These are phyloP conservation scores for Didymella lethalis DNA, from an alignment of 2,329 filamentous ascomycete genomes.

Conservation along the genomic window DNA sequence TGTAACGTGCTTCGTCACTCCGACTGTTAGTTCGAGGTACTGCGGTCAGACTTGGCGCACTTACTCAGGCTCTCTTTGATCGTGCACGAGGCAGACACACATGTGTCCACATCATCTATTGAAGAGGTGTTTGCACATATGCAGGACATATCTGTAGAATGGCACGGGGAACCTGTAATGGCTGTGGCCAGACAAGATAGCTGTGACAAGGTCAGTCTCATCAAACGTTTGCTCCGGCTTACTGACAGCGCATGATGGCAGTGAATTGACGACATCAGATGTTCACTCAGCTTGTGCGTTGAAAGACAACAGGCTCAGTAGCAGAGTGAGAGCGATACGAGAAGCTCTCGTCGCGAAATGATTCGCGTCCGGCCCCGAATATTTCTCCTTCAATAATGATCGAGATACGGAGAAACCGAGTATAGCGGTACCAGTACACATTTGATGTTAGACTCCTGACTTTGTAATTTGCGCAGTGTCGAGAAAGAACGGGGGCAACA, in stretches of 20 bases:
- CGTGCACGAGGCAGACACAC: neutral
- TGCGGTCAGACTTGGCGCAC: neutral
- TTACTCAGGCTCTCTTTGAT: neutral
- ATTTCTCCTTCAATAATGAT: too few relatives aligned
- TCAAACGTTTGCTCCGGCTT: slow-evolving; percentile 2
- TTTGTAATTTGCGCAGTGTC: neutral
- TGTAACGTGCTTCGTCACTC: neutral
- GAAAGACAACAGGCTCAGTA: neutral
- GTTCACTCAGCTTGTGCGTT: neutral
- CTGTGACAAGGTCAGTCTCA: neutral
- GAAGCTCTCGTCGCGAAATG: neutral
- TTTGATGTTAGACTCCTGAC: neutral
- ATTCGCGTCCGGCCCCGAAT: neutral
- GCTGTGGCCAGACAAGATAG: neutral
- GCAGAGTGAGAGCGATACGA: neutral
- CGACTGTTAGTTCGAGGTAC: neutral
- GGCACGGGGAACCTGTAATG: neutral
- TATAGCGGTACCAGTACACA: neutral
- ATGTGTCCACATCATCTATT: neutral
- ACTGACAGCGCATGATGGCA: neutral
- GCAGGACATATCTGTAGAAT: neutral
- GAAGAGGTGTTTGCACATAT: neutral
- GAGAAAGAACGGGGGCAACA: neutral
- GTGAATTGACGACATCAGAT: neutral
- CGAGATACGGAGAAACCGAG: neutral